Conservation (phyloP, 805 yeast species). For the Monosporozyma aerobia region DNA sequence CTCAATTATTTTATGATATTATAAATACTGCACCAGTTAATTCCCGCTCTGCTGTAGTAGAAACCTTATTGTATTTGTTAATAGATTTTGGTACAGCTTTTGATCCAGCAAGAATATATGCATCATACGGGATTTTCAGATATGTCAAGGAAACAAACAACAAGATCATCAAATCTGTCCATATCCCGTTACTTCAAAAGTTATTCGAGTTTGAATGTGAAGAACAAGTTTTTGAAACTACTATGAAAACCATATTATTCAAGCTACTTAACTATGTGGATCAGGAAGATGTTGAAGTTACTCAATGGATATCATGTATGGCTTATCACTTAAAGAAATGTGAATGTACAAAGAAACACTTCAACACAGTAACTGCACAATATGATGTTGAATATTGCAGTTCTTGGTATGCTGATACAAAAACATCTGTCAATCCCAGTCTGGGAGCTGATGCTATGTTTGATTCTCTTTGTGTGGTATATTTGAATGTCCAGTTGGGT, state of each 20-base stretch:
- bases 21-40: background rate
- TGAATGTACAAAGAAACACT: background rate
- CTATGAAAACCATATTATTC: conserved; percentile 1
- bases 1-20: conserved; percentile 33
- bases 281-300: background rate
- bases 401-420: background rate
- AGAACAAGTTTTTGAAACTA: conserved; percentile 36
- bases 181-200: conserved; percentile 27
- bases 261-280: background rate
- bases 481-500: background rate
- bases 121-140: conserved; percentile 45
- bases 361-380: background rate
- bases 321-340: conserved; percentile 1
- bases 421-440: background rate
- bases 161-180: conserved; percentile 16
- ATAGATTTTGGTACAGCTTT: conserved; percentile 42
- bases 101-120: conserved; percentile 62
- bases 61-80: conserved; percentile 39
- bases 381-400: background rate
- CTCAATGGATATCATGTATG: background rate
- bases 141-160: conserved; percentile 35
- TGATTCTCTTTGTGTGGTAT: background rate
- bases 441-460: background rate
- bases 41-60: conserved; percentile 7
- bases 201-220: conserved; percentile 37